Conservation (phyloP, 805 yeast species). For the Candida ipomoeae region DNA sequence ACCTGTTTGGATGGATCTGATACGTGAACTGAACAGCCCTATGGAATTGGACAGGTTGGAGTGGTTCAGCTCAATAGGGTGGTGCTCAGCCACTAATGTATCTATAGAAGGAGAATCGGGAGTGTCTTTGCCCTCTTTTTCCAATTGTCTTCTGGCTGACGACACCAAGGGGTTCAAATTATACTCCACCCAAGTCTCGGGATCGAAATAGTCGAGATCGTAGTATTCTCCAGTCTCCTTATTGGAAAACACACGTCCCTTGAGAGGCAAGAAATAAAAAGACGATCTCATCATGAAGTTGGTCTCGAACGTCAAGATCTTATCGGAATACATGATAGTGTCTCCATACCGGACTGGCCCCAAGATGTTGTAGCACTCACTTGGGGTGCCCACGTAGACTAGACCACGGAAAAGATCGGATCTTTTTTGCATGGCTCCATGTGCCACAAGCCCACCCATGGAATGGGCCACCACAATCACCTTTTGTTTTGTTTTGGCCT, state of each 20-base stretch:
- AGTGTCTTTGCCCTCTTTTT: conserved; percentile 3
- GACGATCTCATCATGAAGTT: conserved; percentile 88
- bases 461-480: conserved; percentile 80
- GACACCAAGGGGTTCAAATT: conserved; percentile 72
- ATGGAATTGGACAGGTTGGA: conserved; percentile 4
- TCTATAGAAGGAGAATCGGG: conserved; percentile 7
- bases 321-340: conserved; percentile 67
- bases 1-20: conserved; percentile 12
- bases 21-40: conserved; percentile 22
- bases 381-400: conserved; percentile 79
- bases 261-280: conserved; percentile 70
- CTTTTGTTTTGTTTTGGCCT: conserved; percentile 50
- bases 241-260: conserved; percentile 72
- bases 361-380: conserved; percentile 76
- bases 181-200: conserved; percentile 73
- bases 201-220: conserved; percentile 73
- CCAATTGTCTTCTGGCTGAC: conserved; percentile 23
- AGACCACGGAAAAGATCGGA: conserved; percentile 71
- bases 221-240: conserved; percentile 51
- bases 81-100: conserved; percentile 10
- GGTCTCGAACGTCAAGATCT: conserved; percentile 71
- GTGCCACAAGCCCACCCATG: conserved; percentile 90
- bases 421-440: conserved; percentile 65
- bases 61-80: conserved; percentile 2
- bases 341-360: conserved; percentile 87